Evolutionary conservation across 1,139 yeast species (phyloP), one percentile per base, ranked within the genome.

Genomic region (Lodderomyces pseudojiufengensis): DNA sequence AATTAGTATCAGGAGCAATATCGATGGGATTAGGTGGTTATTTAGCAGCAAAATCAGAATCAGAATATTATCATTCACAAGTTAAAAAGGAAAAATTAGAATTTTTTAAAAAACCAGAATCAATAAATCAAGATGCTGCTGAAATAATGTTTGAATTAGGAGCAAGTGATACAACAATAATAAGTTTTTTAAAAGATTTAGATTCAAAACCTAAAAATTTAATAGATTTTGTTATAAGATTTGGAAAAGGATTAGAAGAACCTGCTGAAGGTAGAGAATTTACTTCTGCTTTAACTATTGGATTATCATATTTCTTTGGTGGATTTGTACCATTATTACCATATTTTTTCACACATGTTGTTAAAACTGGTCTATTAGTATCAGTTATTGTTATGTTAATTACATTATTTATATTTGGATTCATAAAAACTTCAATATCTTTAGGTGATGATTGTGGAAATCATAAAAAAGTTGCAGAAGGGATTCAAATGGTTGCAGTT

Each of bases 21-120:
- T 82, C 90, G 16, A 84, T 84, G 94, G 94, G 94, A 3, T 72
- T 84, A 41, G 94, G 94, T 42, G 94, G 94, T 12, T 84, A 72
- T 54, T 65, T 84, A 44, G 94, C 92, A 28, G 92, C 92, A 24
- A 79, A 80, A 52, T 77, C 84, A n/a, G 94, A 84, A 59, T 61
- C 73, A 20, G 90, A 84, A 54, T 84, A 79, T 56, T 82, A 81
- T 57, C 65, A 67, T 39, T 70, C 82, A 15, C 87, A 82, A 58
- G 90, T 83, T 31, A 78, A 76, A 51, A 71, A 75, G 53, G 92
- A 84, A 57, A 83, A 82, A 53, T 69, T 76, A 51, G 72, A 75
- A 44, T 81, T 81, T 48, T 83, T 80, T 60, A 76, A 76, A 47
- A 79, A 76, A 45, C 80, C 82, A 24, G 84, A 78, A 41, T 48